Evolutionary conservation across 495 filamentous ascomycete species (phyloP), one percentile per base, ranked within the genome.

Genomic region (Penicillium alfredii): DNA sequence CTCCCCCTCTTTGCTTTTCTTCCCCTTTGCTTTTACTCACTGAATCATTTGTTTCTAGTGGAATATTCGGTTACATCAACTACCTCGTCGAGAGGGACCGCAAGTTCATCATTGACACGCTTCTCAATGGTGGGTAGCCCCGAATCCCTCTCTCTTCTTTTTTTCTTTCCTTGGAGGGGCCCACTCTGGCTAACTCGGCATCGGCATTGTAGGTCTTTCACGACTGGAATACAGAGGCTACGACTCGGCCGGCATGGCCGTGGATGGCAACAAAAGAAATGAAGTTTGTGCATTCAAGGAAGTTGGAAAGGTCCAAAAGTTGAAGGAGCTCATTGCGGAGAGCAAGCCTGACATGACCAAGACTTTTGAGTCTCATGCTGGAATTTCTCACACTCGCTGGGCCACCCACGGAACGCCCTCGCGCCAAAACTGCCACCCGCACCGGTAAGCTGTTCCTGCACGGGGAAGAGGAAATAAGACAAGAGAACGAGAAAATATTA

Each of bases 351-450:
- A 97, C 67, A 69, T 88, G 51, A 83, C 73, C 58, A 94, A 93
- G 71, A 76, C 86, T 49, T 97, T 95, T 61, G 92, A 96, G 60
- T 96, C 87, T 34, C 92, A 97, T 66, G 88, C 85, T 60, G 92
- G 90, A 59, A 98, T 98, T 69, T 84, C 92, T 51, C 92, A 98
- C 78, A 98, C 92, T 40, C 81, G 92, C 56, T 98, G 92, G 92
- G 92, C 92, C 43, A 98, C 92, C 41, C 92, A 98, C 69, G 92
- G 92, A 40, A 81, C 84, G 34, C 92, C 92, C 16, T 94, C 88
- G 35, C 84, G 90, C 46, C 47, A 81, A 49, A 98, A 97, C 74
- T 98, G 92, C 78, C 92, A 98, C 68, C 92, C 92, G 44, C 90
- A 97, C 75, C 80, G 88, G 88, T 94, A 79, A 64, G 76, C 57